phyloP scores from a whole-genome alignment of 2,329 filamentous ascomycete genomes.

The Dryadomyces quercivorus region DNA sequence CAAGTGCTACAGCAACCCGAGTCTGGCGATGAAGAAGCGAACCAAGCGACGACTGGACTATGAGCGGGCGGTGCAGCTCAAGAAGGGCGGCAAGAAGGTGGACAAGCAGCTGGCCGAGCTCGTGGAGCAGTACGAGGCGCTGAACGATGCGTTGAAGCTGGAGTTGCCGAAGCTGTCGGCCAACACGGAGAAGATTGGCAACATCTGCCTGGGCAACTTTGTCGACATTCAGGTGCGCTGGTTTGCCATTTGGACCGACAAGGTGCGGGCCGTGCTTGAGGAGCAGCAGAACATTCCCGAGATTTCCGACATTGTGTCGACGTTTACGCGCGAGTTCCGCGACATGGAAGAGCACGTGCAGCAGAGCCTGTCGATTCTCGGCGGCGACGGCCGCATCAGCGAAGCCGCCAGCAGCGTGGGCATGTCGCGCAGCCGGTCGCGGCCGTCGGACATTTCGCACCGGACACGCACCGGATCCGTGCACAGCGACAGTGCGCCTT shows the following conservation, averaged over 20 bases:
- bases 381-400: constrained; percentile 35
- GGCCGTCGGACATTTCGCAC: constrained; percentile 34
- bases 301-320: constrained; percentile 58
- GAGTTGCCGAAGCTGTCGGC: constrained; percentile 77
- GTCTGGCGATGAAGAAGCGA: constrained; percentile 85
- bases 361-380: constrained; percentile 59
- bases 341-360: constrained; percentile 62
- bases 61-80: constrained; percentile 65
- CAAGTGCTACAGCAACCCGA: constrained; percentile 59
- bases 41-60: constrained; percentile 87
- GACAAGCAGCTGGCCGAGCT: constrained; percentile 77
- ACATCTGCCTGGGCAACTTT: constrained; percentile 71
- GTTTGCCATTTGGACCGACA: constrained; percentile 74
- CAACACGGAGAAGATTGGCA: constrained; percentile 72
- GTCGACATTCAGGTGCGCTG: constrained; percentile 74
- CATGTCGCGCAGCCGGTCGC: constrained; percentile 33
- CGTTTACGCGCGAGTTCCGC: constrained; percentile 69
- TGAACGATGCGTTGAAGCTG: constrained; percentile 88
- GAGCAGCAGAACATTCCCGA: constrained; percentile 44
- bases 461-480: constrained; percentile 48
- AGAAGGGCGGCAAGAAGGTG: constrained; percentile 69
- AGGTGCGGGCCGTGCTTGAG: constrained; percentile 63
- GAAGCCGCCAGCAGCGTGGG: constrained; percentile 1
- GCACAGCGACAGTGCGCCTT: constrained; percentile 50
- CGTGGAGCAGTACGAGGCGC: constrained; percentile 77